Percentiles rank a stretch among this genome's conserved stretches.
phyloP scores from a whole-genome alignment of 805 yeast genomes.

The Lachancea nothofagi region DNA sequence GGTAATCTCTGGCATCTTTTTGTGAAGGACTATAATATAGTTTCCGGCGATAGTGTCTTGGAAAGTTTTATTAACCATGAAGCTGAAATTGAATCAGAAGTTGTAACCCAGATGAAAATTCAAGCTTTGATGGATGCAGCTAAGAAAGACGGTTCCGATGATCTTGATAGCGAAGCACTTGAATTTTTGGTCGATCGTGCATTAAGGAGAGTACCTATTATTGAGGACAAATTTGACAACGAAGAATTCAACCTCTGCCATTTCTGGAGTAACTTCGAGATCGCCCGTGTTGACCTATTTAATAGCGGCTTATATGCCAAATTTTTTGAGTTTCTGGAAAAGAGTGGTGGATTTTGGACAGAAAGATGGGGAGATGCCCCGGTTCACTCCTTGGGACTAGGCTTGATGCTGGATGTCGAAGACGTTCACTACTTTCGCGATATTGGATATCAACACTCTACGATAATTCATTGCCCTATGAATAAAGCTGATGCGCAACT shows the following conservation, averaged over 20 bases:
- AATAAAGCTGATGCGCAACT: conserved; percentile 45
- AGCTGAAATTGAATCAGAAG: conserved; percentile 22
- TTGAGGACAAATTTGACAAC: conserved; percentile 55
- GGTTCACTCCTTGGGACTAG: conserved; percentile 81
- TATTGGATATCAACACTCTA: conserved; percentile 81
- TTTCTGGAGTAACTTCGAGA: conserved; percentile 92
- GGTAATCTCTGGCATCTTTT: conserved; percentile 67
- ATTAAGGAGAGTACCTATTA: conserved; percentile 24
- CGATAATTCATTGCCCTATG: conserved; percentile 77
- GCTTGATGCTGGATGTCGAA: conserved; percentile 58
- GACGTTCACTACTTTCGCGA: conserved; percentile 90
- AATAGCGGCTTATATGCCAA: conserved; percentile 55
- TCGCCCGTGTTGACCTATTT: conserved; percentile 77
- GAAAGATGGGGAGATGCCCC: conserved; percentile 99
- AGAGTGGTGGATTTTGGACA: conserved; percentile 73
- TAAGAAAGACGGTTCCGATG: conserved; percentile 15
- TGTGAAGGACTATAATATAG: conserved; percentile 37
- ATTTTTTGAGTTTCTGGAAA: conserved; percentile 65
- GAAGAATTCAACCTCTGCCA: conserved; percentile 76
- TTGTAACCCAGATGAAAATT: conserved; percentile 30
- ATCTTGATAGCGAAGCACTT: conserved; percentile 30
- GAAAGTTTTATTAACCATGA: conserved; percentile 26
- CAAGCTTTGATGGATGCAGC: conserved; percentile 25
- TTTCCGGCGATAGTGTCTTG: conserved; percentile 33
- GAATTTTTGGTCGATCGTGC: conserved; percentile 38